Base-by-base conservation (phyloP, 768 basidiomycete genomes). In the Mycena chlorophos region DNA sequence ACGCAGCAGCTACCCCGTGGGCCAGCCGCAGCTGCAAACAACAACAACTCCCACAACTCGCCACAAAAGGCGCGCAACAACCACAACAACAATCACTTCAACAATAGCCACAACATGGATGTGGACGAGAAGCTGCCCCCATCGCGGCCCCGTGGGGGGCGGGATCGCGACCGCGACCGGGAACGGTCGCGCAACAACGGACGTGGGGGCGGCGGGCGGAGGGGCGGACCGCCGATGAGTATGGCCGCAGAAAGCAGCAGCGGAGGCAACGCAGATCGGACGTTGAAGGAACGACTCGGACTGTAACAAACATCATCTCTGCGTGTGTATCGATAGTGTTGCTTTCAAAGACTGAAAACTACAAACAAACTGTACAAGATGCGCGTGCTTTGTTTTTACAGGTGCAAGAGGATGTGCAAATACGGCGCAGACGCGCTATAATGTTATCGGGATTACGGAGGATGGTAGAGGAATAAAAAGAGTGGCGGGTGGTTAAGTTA, bases 241-340 rank as follows among this genome's bases (percentile, higher is more conserved):
- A 40, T 39, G 16, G 49, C 51, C 30, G 65, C 6, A 65, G 72
- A 72, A 60, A 71, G 75, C 59, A 75, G 75, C n/a, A 37, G 34
- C 34, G n/a, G n/a, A n/a, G n/a, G n/a, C n/a, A 10, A 12, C 22
- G 22, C 40, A 42, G 86, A 88, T 77, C 89, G 89, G 82, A 89
- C 90, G 77, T 84, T 92, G 77, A 87, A 86, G 70, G 88, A 91
- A 72, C 76, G 90, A 66, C 81, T 92, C 86, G 90, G 90, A 70
- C 78, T 90, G 39, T 89, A 72, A 80, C 63, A 43, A 42, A 50
- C 56, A 51, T 53, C 27, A 53, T 27, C 49, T 56, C 47, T 58
- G 47, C 47, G 22, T n/a, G 43, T 57, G 58, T 50, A 61, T 58
- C 12, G 29, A 20, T 48, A 42, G 34, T 40, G 28, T 47, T 47